Evolutionary conservation across 345 rosid genomes (phyloP).

Genomic region (Corchorus olitorius): DNA sequence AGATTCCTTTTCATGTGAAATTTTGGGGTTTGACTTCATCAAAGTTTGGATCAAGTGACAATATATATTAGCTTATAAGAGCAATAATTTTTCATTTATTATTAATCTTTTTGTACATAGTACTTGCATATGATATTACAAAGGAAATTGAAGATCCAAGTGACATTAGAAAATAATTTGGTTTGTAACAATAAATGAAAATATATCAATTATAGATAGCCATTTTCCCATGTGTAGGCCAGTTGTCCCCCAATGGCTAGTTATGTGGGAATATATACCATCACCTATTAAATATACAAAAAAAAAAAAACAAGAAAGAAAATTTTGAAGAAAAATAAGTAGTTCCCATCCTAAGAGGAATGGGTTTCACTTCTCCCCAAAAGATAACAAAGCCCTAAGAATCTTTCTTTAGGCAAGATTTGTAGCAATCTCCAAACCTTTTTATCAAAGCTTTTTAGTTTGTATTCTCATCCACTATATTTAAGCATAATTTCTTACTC

Average conservation of each 20-base stretch:
- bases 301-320: background rate
- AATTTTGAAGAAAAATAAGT: background rate
- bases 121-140: background rate
- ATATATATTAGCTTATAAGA: background rate
- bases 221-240: constrained; percentile 39
- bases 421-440: background rate
- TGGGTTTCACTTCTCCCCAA: constrained; percentile 40
- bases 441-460: background rate
- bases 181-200: background rate
- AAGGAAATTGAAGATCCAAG: background rate
- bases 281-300: constrained; percentile 22
- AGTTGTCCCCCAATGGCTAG: constrained; percentile 36
- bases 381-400: constrained; percentile 31
- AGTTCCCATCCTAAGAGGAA: constrained; percentile 28
- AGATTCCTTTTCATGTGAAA: background rate
- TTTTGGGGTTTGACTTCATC: background rate
- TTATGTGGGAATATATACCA: constrained; percentile 33
- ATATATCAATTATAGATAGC: background rate
- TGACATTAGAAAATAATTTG: background rate
- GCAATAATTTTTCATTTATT: too few species aligned
- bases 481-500: constrained; percentile 33
- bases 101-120: background rate
- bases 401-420: constrained; percentile 13
- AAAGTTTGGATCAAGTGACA: background rate
- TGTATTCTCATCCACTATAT: constrained; percentile 23